Percentiles rank a stretch among this genome's conserved stretches.
These are phyloP conservation scores for Xylaria sp. DNA, from an alignment of 2,329 filamentous ascomycete genomes.

Conservation along the genomic window DNA sequence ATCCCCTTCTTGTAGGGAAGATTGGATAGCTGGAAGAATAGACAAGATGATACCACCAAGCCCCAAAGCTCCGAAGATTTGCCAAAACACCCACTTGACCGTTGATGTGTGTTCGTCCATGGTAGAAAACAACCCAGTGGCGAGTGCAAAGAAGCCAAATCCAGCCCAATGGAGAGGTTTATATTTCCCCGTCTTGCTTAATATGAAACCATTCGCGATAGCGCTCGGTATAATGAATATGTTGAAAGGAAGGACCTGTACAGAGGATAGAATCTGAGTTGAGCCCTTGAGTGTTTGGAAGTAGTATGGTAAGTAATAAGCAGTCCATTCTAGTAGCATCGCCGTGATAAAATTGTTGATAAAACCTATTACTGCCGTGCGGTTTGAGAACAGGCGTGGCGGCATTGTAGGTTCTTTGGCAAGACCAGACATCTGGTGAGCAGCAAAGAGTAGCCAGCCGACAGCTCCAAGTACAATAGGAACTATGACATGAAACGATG, in stretches of 20 bases:
- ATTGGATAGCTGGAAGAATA: constrained; percentile 55
- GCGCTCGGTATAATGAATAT: constrained; percentile 7
- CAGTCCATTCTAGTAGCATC: neutral
- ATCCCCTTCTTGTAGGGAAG: constrained; percentile 50
- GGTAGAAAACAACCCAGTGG: constrained; percentile 52
- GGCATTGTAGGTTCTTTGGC: constrained; percentile 50
- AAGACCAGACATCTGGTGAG: neutral
- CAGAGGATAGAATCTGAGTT: constrained; percentile 4
- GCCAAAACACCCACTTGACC: constrained; percentile 53
- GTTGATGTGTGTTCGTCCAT: constrained; percentile 48
- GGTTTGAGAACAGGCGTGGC: neutral
- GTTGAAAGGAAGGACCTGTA: constrained; percentile 12
- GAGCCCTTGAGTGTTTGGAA: constrained; percentile 13
- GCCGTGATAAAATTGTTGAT: neutral
- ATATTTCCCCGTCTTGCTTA: constrained; percentile 59
- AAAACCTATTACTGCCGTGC: constrained; percentile 10
- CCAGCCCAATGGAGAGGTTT: constrained; percentile 49
- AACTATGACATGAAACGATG: constrained; percentile 13
- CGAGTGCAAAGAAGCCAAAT: constrained; percentile 49
- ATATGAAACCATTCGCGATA: constrained; percentile 38
- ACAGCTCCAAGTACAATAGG: constrained; percentile 21
- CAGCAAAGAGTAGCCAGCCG: constrained; percentile 2
- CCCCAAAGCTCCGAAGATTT: constrained; percentile 54
- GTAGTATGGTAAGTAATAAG: constrained; percentile 23
- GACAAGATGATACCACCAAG: constrained; percentile 54